Evolutionary conservation across 441 rosid species (phyloP).

Genomic region (Erodium chrysanthum): DNA sequence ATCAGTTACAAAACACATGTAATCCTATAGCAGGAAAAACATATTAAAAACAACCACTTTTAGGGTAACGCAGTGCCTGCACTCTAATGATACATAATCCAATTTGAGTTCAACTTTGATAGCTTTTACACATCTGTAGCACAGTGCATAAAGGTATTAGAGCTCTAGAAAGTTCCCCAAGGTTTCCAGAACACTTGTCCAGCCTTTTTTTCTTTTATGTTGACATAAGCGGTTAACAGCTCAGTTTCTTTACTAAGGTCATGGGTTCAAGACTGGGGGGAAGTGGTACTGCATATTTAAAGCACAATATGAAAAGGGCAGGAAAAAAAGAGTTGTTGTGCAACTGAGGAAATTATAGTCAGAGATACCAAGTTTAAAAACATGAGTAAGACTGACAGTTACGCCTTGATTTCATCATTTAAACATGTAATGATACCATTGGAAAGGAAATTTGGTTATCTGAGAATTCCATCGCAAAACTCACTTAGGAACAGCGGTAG

Average conservation of each 20-base stretch:
- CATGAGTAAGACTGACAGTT: neutral
- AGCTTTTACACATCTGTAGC: neutral
- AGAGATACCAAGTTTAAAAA: too few relatives aligned
- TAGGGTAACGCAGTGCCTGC: neutral
- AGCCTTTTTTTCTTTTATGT: too few relatives aligned
- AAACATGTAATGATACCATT: conserved; percentile 1
- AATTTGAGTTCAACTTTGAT: neutral
- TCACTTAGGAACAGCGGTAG: conserved; percentile 91
- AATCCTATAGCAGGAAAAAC: neutral
- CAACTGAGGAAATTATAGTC: too few relatives aligned
- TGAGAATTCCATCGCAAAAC: conserved; percentile 22
- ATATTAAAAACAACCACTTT: neutral
- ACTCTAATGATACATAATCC: neutral
- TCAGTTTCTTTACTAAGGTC: neutral
- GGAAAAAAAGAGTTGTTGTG: too few relatives aligned
- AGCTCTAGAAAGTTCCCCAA: too few relatives aligned
- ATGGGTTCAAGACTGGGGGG: neutral
- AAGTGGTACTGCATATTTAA: neutral
- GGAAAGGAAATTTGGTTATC: conserved; percentile 3
- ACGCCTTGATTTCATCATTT: neutral
- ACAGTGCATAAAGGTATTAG: neutral
- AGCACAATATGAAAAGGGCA: neutral
- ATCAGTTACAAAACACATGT: neutral
- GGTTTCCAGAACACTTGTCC: too few relatives aligned
- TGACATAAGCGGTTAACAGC: too few relatives aligned